phyloP scores from a whole-genome alignment of 192 early-diverging fungal species.

The Kickxella alabastrina region DNA sequence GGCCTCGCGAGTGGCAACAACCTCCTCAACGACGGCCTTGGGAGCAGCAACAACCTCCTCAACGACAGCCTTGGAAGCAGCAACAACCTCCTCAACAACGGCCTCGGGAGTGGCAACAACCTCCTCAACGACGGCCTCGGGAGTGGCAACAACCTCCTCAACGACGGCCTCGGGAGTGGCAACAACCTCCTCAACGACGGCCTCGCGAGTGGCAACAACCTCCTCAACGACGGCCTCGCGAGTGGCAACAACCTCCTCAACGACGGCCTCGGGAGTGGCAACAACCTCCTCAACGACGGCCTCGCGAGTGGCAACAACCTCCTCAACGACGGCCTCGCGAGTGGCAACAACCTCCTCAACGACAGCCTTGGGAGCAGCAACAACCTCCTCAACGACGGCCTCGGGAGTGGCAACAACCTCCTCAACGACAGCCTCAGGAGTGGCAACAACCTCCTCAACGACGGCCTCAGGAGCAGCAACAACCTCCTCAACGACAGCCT shows the following conservation, averaged over 20 bases:
- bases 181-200: not conserved
- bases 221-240: not conserved
- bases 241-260: too few relatives aligned
- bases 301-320: slow-evolving; percentile 5
- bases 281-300: not conserved
- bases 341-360: not conserved
- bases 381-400: not conserved
- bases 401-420: not conserved
- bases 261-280: too few relatives aligned
- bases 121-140: not conserved
- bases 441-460: not conserved
- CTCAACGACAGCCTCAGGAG: not conserved
- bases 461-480: not conserved
- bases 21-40: slow-evolving; percentile 3
- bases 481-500: not conserved
- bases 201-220: not conserved
- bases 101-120: not conserved
- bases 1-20: not conserved
- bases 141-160: not conserved
- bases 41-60: not conserved
- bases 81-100: not conserved
- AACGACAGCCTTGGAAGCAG: not conserved
- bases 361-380: not conserved
- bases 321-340: too few relatives aligned
- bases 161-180: not conserved